Evolutionary conservation across 2,329 filamentous ascomycete genomes (phyloP).

Genomic region (Pestalotiopsis sp.): DNA sequence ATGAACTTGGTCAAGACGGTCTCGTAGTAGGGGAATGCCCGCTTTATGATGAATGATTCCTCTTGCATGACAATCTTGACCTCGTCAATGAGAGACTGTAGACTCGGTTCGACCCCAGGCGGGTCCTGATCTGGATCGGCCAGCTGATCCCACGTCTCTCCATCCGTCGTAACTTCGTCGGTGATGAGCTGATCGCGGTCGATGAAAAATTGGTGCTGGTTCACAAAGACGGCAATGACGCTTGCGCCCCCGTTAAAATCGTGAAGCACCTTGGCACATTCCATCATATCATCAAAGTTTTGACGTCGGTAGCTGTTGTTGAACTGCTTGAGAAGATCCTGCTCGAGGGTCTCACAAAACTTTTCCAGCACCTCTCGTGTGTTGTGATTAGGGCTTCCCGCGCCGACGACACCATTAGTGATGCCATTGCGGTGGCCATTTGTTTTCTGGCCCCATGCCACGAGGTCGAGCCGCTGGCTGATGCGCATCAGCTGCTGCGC

Average conservation of each 20-base stretch:
- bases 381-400: conserved; percentile 53
- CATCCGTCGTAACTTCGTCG: conserved; percentile 77
- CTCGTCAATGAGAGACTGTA: conserved; percentile 91
- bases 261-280: conserved; percentile 88
- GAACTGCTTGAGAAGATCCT: conserved; percentile 93
- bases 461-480: conserved; percentile 83
- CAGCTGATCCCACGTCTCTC: conserved; percentile 82
- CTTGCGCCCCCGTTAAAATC: conserved; percentile 96
- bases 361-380: conserved; percentile 93
- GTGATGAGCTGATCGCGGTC: conserved; percentile 89
- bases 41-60: conserved; percentile 94
- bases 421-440: conserved; percentile 56
- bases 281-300: conserved; percentile 97
- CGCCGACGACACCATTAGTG: conserved; percentile 46
- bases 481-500: conserved; percentile 91
- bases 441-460: conserved; percentile 62
- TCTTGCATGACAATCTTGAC: conserved; percentile 95
- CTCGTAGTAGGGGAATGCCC: conserved; percentile 94
- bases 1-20: conserved; percentile 91
- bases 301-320: conserved; percentile 94
- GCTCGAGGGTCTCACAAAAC: conserved; percentile 92
- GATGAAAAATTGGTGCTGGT: conserved; percentile 99
- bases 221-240: conserved; percentile 94
- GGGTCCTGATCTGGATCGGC: conserved; percentile 93
- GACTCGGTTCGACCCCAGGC: conserved; percentile 84